Evolutionary conservation across 257 asterid genomes (phyloP).

Genomic region (Petunia axillaris): DNA sequence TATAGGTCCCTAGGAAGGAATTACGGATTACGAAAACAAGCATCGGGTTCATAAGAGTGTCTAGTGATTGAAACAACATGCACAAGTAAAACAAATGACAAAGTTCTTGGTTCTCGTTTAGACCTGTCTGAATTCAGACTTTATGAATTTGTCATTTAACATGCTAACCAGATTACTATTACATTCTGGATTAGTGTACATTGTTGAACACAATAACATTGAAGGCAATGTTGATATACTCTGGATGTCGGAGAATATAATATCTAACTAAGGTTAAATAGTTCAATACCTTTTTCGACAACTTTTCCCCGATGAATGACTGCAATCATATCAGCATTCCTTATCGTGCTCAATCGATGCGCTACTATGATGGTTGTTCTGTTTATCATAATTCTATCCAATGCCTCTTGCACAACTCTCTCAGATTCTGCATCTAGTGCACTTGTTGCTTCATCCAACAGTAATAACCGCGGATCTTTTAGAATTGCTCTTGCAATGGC

Average conservation of each 20-base stretch:
- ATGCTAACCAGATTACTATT: slow-evolving; percentile 15
- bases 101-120: slow-evolving; percentile 15
- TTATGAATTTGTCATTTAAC: background rate
- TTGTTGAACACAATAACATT: background rate
- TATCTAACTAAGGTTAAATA: slow-evolving; percentile 5
- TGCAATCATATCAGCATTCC: slow-evolving; percentile 78
- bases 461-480: slow-evolving; percentile 77
- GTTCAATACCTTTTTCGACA: slow-evolving; percentile 70
- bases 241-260: slow-evolving; percentile 16
- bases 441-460: slow-evolving; percentile 88
- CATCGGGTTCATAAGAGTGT: slow-evolving; percentile 5
- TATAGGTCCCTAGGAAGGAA: background rate
- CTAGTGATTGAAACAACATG: slow-evolving; percentile 8
- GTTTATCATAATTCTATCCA: slow-evolving; percentile 81
- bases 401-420: slow-evolving; percentile 82
- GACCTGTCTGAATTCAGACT: background rate
- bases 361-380: slow-evolving; percentile 85
- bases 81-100: slow-evolving; percentile 11
- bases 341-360: slow-evolving; percentile 76
- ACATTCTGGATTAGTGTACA: slow-evolving; percentile 1
- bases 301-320: slow-evolving; percentile 80
- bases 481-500: slow-evolving; percentile 87
- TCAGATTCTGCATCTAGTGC: slow-evolving; percentile 93
- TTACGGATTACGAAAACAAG: slow-evolving; percentile 16
- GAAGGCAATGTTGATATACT: slow-evolving; percentile 10